A percentile compares a stretch with the other conserved stretches of the same genome.
These are phyloP conservation scores for Vararia minispora DNA, from an alignment of 768 basidiomycete genomes.

Conservation along the genomic window DNA sequence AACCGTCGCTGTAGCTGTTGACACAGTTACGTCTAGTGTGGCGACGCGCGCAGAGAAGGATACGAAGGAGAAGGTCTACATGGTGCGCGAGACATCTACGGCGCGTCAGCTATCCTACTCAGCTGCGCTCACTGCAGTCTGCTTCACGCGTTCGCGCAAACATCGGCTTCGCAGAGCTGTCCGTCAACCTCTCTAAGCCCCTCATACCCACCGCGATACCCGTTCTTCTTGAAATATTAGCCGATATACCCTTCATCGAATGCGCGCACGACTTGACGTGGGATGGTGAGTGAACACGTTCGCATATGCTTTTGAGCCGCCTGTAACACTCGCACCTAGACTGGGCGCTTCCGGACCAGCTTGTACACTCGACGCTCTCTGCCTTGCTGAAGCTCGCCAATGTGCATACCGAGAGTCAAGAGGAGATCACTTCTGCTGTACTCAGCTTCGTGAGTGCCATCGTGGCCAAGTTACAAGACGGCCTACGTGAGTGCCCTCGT, in stretches of 20 bases:
- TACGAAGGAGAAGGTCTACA: conserved; percentile 31
- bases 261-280: conserved; percentile 74
- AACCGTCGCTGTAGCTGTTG: conserved; percentile 26
- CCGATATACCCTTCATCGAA: conserved; percentile 63
- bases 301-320: not conserved
- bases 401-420: conserved; percentile 36
- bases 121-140: conserved; percentile 30
- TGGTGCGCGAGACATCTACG: conserved; percentile 34
- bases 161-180: conserved; percentile 74
- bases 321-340: conserved; percentile 34
- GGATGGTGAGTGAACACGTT: conserved; percentile 55
- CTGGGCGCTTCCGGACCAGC: conserved; percentile 80
- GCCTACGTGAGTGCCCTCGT: conserved; percentile 34
- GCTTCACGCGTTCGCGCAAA: conserved; percentile 67
- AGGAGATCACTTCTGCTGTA: conserved; percentile 46
- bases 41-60: conserved; percentile 26
- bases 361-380: conserved; percentile 69
- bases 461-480: conserved; percentile 42
- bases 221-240: conserved; percentile 54
- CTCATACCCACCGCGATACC: conserved; percentile 44
- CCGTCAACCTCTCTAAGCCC: conserved; percentile 47
- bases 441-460: conserved; percentile 45
- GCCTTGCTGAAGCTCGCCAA: conserved; percentile 61
- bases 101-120: not conserved
- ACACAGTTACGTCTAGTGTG: conserved; percentile 52